phyloP scores from a whole-genome alignment of 345 rosid genomes.

The thale cress (Arabidopsis thaliana) region TAIR10.1 NC_003075.7:11999501-12000000 shows the following conservation, averaged over 20 bases:
- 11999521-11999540: slow-evolving; percentile 20
- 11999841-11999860: slow-evolving; percentile 19
- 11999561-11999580: slow-evolving; percentile 52
- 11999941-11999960: slow-evolving; percentile 54
- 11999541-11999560: slow-evolving; percentile 58
- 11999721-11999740: slow-evolving; percentile 82
- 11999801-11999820: neutral
- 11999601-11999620: slow-evolving; percentile 92
- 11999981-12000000: slow-evolving; percentile 10
- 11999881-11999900: slow-evolving; percentile 83
- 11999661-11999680: neutral
- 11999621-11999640: slow-evolving; percentile 92
- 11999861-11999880: slow-evolving; percentile 34
- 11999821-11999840: neutral
- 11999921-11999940: slow-evolving; percentile 61
- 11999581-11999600: slow-evolving; percentile 49
- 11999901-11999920: slow-evolving; percentile 90
- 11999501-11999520: neutral
- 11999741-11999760: slow-evolving; percentile 73
- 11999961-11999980: slow-evolving; percentile 48
- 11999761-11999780: slow-evolving; percentile 78
- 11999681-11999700: slow-evolving; percentile 11
- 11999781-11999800: slow-evolving; percentile 79
- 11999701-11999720: slow-evolving; percentile 33
- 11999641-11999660: slow-evolving; percentile 38